Base-by-base conservation (phyloP, 306 rosid genomes). In the Ziziphus jujuba region DNA sequence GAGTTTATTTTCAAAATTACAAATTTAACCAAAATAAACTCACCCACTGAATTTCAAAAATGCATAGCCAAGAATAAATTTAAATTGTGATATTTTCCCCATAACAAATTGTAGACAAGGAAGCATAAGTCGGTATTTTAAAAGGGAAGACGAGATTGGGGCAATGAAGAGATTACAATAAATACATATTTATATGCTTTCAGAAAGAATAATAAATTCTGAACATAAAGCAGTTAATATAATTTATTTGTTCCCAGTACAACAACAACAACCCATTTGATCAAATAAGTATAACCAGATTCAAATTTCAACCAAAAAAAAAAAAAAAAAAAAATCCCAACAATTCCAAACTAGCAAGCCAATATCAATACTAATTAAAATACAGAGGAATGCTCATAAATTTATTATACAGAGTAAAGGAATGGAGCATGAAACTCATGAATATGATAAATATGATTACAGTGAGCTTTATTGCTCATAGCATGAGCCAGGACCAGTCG, bases 401-500 rank as follows among this genome's bases (percentile, higher is more conserved):
- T 52, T 65, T 65, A 52, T 45, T 34, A 40, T 15, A 24, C 24
- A 7, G 12, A 40, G 50, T 16, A 55, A 24, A 59, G 44, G 36
- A 61, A 44, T 36, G 45, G 34, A 61, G 52, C 55, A 62, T 61
- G 63, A 50, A 23, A 25, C 17, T 12, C 13, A 20, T 22, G 55
- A 47, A 58, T 9, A 33, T 2, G 44, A 43, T 15, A 23, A 7
- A 55, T 72, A 53, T 61, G 51, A 59, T 1, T 6, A 36, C 33
- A 44, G 50, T 28, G 65, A 54, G 67, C 9, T 57, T 87, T 69
- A 93, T 48, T 90, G 99, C 10, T 65, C 89, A 66, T 83, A 90
- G 78, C 99, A 93, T 25, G 99, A 93, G 22, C 97, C 97, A 12
- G 99, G 72, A 53, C 92, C 89, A 5, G 2, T 44, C 3, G 99